Conservation (phyloP, 305 asterid genomes). For the Fraxinus nigra region DNA sequence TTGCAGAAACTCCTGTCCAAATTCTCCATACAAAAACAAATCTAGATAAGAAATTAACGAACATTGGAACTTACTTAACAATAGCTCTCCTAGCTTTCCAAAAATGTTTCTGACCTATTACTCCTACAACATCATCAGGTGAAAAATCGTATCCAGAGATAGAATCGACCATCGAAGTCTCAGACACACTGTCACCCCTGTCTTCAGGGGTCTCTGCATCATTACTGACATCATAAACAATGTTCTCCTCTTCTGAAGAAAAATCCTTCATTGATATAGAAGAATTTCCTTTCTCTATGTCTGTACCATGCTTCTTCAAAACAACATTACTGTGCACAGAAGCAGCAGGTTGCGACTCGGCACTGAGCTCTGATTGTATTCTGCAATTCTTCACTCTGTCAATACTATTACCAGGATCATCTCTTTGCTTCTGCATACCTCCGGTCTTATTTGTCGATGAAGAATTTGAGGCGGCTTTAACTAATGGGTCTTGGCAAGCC, state of each 20-base stretch:
- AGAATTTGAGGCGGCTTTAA: constrained; percentile 20
- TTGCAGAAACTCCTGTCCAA: not conserved
- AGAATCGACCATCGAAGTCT: constrained; percentile 63
- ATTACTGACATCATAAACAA: constrained; percentile 1
- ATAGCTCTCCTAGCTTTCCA: constrained; percentile 91
- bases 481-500: constrained; percentile 6
- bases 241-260: constrained; percentile 31
- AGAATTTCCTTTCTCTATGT: constrained; percentile 27
- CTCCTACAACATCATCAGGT: constrained; percentile 79
- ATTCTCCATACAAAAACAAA: not conserved
- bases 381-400: constrained; percentile 11
- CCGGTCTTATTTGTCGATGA: constrained; percentile 18
- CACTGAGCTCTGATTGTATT: constrained; percentile 8
- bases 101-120: constrained; percentile 76
- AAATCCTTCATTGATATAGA: constrained; percentile 26
- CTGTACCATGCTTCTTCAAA: constrained; percentile 17
- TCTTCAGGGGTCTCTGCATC: constrained; percentile 48
- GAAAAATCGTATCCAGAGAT: constrained; percentile 48
- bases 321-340: constrained; percentile 18
- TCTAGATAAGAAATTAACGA: constrained; percentile 2
- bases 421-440: constrained; percentile 8
- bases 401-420: constrained; percentile 2
- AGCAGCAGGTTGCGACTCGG: constrained; percentile 20
- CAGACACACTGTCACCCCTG: constrained; percentile 53
- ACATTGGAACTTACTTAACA: constrained; percentile 58